phyloP scores from a whole-genome alignment of 805 yeast genomes.

The Nakazawaea pomicola region DNA sequence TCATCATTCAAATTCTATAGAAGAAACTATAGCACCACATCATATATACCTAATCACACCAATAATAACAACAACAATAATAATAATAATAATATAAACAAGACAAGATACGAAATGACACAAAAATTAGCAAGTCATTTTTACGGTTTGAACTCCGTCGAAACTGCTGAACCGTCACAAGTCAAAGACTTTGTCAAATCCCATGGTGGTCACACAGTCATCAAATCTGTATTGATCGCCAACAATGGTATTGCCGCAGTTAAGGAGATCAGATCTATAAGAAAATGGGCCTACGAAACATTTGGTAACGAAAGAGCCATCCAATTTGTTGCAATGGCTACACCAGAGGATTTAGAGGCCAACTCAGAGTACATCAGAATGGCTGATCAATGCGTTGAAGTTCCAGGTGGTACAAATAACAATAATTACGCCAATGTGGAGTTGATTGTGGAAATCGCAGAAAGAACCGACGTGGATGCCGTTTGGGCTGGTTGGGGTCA shows the following conservation, averaged over 20 bases:
- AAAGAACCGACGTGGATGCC: slow-evolving; percentile 93
- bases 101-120: slow-evolving; percentile 1
- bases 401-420: slow-evolving; percentile 98
- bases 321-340: slow-evolving; percentile 96
- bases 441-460: slow-evolving; percentile 93
- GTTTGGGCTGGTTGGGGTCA: slow-evolving; percentile 99
- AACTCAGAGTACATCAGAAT: slow-evolving; percentile 97
- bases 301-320: slow-evolving; percentile 93
- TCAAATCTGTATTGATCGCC: slow-evolving; percentile 83
- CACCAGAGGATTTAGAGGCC: slow-evolving; percentile 97
- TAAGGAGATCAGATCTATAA: slow-evolving; percentile 92
- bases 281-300: slow-evolving; percentile 99
- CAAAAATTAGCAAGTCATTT: slow-evolving; percentile 61
- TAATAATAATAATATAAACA: neutral
- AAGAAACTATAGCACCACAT: too few species aligned
- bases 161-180: slow-evolving; percentile 68
- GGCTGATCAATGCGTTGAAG: slow-evolving; percentile 98
- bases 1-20: neutral
- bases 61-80: neutral
- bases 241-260: slow-evolving; percentile 99
- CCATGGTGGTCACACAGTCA: slow-evolving; percentile 94
- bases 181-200: slow-evolving; percentile 80
- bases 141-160: slow-evolving; percentile 75
- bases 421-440: slow-evolving; percentile 98
- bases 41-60: neutral